These are phyloP conservation scores for Wallemia hederae DNA, from an alignment of 1,284 basidiomycete genomes.

Conservation along the genomic window DNA sequence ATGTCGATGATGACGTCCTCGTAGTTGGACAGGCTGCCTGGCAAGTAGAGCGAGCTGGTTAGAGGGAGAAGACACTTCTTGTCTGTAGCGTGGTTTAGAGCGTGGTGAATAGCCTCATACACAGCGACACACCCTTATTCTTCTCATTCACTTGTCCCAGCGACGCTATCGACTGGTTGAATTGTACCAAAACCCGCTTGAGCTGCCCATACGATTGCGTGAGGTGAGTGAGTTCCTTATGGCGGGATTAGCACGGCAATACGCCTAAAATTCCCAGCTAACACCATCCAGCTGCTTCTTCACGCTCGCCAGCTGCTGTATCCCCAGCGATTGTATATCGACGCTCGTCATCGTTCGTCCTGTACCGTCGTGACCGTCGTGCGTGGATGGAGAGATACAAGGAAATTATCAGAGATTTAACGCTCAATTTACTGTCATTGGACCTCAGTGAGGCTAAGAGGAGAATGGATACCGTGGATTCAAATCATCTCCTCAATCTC, in stretches of 20 bases:
- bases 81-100: conserved; percentile 21
- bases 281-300: conserved; percentile 70
- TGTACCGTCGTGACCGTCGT: neutral
- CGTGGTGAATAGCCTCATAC: neutral
- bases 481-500: neutral
- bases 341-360: neutral
- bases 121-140: conserved; percentile 30
- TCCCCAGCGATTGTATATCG: neutral
- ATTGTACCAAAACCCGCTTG: conserved; percentile 73
- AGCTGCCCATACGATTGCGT: conserved; percentile 77
- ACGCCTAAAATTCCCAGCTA: conserved; percentile 5
- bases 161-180: conserved; percentile 58
- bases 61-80: conserved; percentile 71
- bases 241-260: neutral
- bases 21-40: conserved; percentile 53
- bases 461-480: neutral
- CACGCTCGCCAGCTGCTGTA: conserved; percentile 55
- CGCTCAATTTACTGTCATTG: neutral
- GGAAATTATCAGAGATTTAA: neutral
- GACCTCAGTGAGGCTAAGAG: neutral
- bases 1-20: conserved; percentile 81
- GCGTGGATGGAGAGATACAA: neutral
- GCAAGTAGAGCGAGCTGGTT: conserved; percentile 80
- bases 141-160: conserved; percentile 43
- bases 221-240: conserved; percentile 69